Evolutionary conservation across 2,329 filamentous ascomycete species (phyloP).

Genomic region (Fusarium sp.): DNA sequence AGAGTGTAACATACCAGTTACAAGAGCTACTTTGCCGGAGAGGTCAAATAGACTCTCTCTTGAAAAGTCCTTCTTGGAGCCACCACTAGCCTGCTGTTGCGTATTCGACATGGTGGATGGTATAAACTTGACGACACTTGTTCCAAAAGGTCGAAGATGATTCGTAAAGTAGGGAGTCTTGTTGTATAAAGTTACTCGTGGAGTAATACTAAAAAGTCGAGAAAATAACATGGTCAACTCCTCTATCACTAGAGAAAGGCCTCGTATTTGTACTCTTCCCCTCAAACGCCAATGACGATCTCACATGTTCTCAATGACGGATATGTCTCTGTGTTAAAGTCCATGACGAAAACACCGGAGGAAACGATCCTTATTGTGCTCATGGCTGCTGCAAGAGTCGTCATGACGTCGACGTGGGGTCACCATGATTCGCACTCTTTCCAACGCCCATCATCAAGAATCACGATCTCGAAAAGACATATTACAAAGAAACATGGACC

Average conservation of each 20-base stretch:
- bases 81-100: slow-evolving; percentile 27
- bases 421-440: slow-evolving; percentile 22
- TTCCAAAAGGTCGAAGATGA: slow-evolving; percentile 9
- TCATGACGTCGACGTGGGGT: slow-evolving; percentile 40
- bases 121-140: background rate
- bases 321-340: background rate
- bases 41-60: slow-evolving; percentile 54
- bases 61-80: slow-evolving; percentile 45
- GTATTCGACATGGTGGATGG: slow-evolving; percentile 31
- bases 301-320: slow-evolving; percentile 20
- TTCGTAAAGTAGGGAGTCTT: background rate
- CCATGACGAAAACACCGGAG: slow-evolving; percentile 38
- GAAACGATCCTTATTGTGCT: slow-evolving; percentile 24
- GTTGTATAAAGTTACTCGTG: background rate
- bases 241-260: background rate
- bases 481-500: slow-evolving; percentile 12
- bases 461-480: slow-evolving; percentile 13
- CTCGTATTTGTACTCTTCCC: background rate
- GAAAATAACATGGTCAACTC: background rate
- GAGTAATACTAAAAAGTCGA: background rate
- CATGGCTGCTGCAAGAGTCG: background rate
- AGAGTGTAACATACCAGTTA: slow-evolving; percentile 50
- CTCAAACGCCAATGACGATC: slow-evolving; percentile 23
- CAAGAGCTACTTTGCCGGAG: slow-evolving; percentile 54
- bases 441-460: background rate